Evolutionary conservation across 2,329 filamentous ascomycete species (phyloP).

Genomic region (Alternaria sp.): DNA sequence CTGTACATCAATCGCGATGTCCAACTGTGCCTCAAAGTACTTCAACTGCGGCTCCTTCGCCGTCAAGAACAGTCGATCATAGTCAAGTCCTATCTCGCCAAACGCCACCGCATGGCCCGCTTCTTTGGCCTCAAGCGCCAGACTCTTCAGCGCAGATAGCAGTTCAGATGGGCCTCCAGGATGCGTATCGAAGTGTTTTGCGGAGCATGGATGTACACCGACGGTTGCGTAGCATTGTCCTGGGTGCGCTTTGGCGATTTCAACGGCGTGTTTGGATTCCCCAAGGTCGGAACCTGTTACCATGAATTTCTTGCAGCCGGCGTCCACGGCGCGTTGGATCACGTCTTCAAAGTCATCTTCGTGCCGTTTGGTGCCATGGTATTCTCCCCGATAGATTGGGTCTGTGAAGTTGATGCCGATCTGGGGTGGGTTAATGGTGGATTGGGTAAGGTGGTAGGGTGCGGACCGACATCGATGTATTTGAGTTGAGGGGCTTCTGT

Average conservation of each 20-base stretch:
- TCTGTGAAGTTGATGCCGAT: conserved; percentile 97
- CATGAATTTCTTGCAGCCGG: conserved; percentile 88
- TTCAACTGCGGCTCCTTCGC: conserved; percentile 79
- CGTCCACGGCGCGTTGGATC: conserved; percentile 75
- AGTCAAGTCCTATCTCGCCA: conserved; percentile 95
- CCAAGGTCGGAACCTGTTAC: conserved; percentile 87
- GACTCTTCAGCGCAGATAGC: conserved; percentile 64
- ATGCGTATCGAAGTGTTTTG: conserved; percentile 74
- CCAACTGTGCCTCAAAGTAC: conserved; percentile 83
- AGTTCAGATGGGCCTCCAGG: conserved; percentile 63
- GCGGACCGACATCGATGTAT: conserved; percentile 55
- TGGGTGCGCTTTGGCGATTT: conserved; percentile 75
- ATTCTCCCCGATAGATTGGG: conserved; percentile 82
- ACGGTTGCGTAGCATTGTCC: conserved; percentile 87
- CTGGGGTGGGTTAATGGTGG: conserved; percentile 47
- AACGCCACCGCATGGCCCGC: conserved; percentile 75
- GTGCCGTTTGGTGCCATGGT: conserved; percentile 80
- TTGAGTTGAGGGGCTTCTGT: conserved; percentile 21
- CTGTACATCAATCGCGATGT: conserved; percentile 76
- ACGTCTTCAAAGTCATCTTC: conserved; percentile 77
- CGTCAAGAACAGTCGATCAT: conserved; percentile 86
- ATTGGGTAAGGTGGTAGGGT: conserved; percentile 9
- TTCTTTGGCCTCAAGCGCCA: conserved; percentile 67
- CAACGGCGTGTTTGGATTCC: conserved; percentile 76
- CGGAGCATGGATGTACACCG: conserved; percentile 91